phyloP scores from a whole-genome alignment of 1,139 yeast genomes.

The Protomyces arabidopsidicola region DNA sequence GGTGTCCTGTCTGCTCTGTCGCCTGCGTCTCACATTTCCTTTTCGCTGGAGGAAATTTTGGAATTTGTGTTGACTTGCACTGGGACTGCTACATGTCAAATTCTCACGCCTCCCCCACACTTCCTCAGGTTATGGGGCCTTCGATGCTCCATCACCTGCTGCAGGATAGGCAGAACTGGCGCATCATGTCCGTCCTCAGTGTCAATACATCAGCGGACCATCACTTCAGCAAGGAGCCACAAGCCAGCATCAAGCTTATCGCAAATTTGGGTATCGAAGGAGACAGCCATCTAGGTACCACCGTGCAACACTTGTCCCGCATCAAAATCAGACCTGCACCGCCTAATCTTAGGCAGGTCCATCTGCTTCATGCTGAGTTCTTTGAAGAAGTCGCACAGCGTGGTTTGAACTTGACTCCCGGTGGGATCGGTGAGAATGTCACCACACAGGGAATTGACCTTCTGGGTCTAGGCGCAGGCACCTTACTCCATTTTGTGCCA shows the following conservation, averaged over 20 bases:
- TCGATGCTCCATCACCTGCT: too few relatives aligned
- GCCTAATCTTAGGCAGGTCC: slow-evolving; percentile 15
- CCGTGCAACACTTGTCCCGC: slow-evolving; percentile 7
- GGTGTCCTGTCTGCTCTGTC: too few relatives aligned
- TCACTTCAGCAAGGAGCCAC: slow-evolving; percentile 13
- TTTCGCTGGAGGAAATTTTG: too few relatives aligned
- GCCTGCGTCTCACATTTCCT: too few relatives aligned
- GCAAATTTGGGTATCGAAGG: slow-evolving; percentile 12
- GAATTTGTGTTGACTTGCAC: too few relatives aligned
- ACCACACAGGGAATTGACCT: slow-evolving; percentile 12
- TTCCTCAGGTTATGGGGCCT: too few relatives aligned
- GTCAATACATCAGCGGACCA: neutral
- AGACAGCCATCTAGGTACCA: slow-evolving; percentile 4
- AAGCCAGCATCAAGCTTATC: neutral
- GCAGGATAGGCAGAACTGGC: neutral
- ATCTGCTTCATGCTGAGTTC: slow-evolving; percentile 7
- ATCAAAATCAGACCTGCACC: neutral
- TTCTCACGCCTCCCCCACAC: too few relatives aligned
- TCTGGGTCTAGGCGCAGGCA: slow-evolving; percentile 3
- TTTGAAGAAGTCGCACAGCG: slow-evolving; percentile 1
- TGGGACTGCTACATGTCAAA: too few relatives aligned
- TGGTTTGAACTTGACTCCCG: neutral
- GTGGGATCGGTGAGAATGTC: slow-evolving; percentile 15
- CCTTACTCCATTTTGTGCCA: neutral
- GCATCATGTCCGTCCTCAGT: neutral